These are phyloP conservation scores for Vitis cinerea DNA, from an alignment of 164 flowering plant genomes.

Conservation along the genomic window DNA sequence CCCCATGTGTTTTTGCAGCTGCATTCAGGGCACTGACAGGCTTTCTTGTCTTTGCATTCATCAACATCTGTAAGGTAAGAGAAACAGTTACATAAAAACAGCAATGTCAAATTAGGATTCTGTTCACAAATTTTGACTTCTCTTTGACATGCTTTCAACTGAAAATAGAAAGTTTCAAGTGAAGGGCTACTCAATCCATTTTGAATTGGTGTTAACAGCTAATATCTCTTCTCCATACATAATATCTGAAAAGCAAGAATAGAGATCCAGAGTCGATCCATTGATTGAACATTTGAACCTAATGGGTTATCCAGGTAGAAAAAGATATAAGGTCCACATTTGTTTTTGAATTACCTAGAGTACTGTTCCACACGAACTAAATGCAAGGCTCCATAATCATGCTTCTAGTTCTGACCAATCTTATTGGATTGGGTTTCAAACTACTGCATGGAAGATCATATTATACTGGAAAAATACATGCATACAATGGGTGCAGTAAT, in stretches of 20 bases:
- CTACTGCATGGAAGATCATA: neutral
- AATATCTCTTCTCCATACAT: neutral
- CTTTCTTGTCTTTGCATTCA: constrained; percentile 87
- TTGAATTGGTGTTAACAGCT: neutral
- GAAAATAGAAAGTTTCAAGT: neutral
- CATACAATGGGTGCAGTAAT: no score
- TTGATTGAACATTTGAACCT: neutral
- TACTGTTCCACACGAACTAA: neutral
- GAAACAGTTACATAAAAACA: neutral
- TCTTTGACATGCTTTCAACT: neutral
- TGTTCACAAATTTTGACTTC: neutral
- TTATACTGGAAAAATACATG: neutral
- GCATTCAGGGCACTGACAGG: constrained; percentile 88
- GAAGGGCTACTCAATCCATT: neutral
- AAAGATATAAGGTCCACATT: neutral
- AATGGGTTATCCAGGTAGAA: neutral
- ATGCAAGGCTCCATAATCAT: neutral
- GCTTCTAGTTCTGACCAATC: neutral
- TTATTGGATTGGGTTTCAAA: neutral
- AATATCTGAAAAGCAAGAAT: neutral
- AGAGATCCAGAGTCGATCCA: neutral
- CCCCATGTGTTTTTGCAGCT: constrained; percentile 90
- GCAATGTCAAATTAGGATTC: neutral
- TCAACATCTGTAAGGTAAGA: constrained; percentile 56
- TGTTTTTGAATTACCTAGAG: neutral